A percentile compares a stretch with the other conserved stretches of the same genome.
Conservation (phyloP, 2,329 filamentous ascomycete species). For the Cryphonectria radicalis region DNA sequence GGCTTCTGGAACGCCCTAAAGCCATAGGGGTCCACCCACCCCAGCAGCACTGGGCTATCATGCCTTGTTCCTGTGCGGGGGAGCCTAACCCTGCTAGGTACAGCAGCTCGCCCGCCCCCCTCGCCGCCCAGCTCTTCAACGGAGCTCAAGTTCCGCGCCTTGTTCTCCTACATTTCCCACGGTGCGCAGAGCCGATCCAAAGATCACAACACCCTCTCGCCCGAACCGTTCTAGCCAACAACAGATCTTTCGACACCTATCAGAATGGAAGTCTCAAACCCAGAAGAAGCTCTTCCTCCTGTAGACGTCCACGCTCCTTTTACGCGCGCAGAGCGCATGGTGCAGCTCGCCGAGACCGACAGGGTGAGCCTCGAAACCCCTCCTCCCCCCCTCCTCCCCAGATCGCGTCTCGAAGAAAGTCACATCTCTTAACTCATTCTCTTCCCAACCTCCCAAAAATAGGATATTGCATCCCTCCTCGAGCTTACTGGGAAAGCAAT, state of each 20-base stretch:
- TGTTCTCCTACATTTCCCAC: background rate
- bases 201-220: background rate
- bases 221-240: background rate
- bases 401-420: background rate
- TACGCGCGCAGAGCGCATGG: constrained; percentile 76
- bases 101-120: background rate
- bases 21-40: background rate
- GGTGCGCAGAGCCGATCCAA: background rate
- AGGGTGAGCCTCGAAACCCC: constrained; percentile 47
- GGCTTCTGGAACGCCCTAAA: constrained; percentile 13
- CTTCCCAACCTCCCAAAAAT: constrained; percentile 43
- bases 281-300: constrained; percentile 23
- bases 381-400: background rate
- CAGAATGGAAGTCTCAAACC: constrained; percentile 32
- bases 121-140: background rate
- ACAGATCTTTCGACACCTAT: background rate
- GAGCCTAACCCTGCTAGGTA: background rate
- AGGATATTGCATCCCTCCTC: constrained; percentile 53
- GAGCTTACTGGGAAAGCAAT: constrained; percentile 62
- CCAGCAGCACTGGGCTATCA: background rate
- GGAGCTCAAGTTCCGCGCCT: background rate
- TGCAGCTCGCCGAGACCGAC: constrained; percentile 80
- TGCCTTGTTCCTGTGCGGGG: constrained; percentile 7
- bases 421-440: constrained; percentile 35
- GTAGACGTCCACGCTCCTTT: constrained; percentile 55